Percentiles rank a stretch among this genome's conserved stretches.
Evolutionary conservation across 257 asterid species (phyloP).

Genomic region (Capsicum rhomboideum): DNA sequence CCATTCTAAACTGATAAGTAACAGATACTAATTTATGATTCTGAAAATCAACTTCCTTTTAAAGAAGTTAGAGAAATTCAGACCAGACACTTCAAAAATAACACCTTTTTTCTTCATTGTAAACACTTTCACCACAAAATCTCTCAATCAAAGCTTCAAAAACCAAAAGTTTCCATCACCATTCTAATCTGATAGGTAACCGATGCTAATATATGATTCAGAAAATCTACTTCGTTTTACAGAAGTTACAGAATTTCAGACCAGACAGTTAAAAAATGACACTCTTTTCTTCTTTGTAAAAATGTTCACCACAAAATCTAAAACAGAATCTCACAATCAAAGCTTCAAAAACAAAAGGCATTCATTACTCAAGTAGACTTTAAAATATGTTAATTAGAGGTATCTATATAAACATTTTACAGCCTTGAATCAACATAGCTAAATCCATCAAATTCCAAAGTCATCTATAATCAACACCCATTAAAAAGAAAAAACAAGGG

Average conservation of each 20-base stretch:
- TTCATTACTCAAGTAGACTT: too few relatives aligned
- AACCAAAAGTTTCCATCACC: background rate
- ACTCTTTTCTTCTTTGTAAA: background rate
- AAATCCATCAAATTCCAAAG: too few relatives aligned
- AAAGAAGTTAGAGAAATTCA: background rate
- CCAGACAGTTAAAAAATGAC: background rate
- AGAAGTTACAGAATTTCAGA: background rate
- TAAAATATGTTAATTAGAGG: too few relatives aligned
- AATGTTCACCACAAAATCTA: background rate
- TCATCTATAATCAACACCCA: too few relatives aligned
- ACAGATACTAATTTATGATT: background rate
- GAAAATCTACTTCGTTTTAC: background rate
- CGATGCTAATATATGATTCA: background rate
- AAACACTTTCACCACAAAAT: background rate
- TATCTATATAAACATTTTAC: too few relatives aligned
- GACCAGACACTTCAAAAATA: background rate
- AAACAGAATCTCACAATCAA: background rate
- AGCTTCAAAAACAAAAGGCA: background rate
- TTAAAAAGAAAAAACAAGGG: too few relatives aligned
- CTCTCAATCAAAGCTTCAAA: background rate
- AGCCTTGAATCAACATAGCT: too few relatives aligned
- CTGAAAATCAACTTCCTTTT: background rate
- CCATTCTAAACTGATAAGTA: background rate
- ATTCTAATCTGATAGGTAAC: background rate
- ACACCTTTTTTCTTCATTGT: background rate